Conservation (phyloP, 2,329 filamentous ascomycete genomes). For the Beauveria medogensis region DNA sequence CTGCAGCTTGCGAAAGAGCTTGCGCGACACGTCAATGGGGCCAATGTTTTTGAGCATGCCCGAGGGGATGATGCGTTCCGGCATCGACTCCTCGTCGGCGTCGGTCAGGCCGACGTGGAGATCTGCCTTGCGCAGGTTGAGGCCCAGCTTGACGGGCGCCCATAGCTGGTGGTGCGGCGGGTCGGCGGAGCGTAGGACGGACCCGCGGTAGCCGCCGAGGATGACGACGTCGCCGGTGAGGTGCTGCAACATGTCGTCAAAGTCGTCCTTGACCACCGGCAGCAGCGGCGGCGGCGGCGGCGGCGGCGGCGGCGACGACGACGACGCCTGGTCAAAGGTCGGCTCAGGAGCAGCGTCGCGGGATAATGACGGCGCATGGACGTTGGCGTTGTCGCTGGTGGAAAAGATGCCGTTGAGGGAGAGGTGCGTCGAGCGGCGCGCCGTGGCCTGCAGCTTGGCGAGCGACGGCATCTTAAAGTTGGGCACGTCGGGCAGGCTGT, state of each 20-base stretch:
- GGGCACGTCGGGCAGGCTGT: slow-evolving; percentile 73
- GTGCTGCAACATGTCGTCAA: slow-evolving; percentile 53
- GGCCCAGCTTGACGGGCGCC: slow-evolving; percentile 86
- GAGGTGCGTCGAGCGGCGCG: slow-evolving; percentile 21
- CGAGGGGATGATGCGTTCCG: slow-evolving; percentile 72
- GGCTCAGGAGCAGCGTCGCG: slow-evolving; percentile 12
- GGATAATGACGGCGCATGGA: slow-evolving; percentile 10
- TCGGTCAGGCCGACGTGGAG: slow-evolving; percentile 75
- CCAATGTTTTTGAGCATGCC: slow-evolving; percentile 91
- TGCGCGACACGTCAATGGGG: slow-evolving; percentile 79
- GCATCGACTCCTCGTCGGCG: slow-evolving; percentile 77
- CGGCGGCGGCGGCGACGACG: too few species aligned
- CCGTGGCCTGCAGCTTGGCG: slow-evolving; percentile 39
- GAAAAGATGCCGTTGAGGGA: slow-evolving; percentile 25
- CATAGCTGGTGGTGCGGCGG: slow-evolving; percentile 80
- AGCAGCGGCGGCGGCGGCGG: not conserved
- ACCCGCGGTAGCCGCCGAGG: slow-evolving; percentile 84
- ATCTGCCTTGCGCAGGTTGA: slow-evolving; percentile 87
- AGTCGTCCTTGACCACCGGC: slow-evolving; percentile 19
- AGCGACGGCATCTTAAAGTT: slow-evolving; percentile 64
- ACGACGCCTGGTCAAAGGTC: not conserved
- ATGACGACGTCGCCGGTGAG: slow-evolving; percentile 81
- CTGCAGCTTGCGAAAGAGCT: slow-evolving; percentile 69
- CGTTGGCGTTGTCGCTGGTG: slow-evolving; percentile 15
- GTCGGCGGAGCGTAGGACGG: slow-evolving; percentile 76